phyloP scores from a whole-genome alignment of 495 filamentous ascomycete genomes.

The Hamigera avellanea region DNA sequence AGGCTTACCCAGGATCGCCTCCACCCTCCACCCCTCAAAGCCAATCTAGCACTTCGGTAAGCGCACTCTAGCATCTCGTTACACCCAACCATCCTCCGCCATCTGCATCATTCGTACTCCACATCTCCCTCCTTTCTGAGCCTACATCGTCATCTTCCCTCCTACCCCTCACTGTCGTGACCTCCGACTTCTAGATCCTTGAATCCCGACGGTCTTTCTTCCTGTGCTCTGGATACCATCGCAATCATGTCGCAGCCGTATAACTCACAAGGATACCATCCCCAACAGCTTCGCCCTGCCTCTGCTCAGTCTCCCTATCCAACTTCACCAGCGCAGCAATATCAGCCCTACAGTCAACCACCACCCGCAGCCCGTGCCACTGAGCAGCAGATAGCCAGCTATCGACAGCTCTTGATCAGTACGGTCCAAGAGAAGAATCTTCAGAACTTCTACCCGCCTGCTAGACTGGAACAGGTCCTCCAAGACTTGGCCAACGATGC shows the following conservation, averaged over 20 bases:
- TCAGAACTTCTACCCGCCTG: constrained; percentile 42
- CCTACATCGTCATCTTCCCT: constrained; percentile 1
- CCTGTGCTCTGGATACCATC: constrained; percentile 6
- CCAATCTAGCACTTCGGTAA: constrained; percentile 27
- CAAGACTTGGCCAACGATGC: constrained; percentile 28
- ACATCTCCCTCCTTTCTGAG: constrained; percentile 1
- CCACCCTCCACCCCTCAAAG: constrained; percentile 7
- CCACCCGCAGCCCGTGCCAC: constrained; percentile 24
- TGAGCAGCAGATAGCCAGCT: constrained; percentile 37
- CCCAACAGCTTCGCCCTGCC: constrained; percentile 15
- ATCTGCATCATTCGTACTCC: constrained; percentile 3
- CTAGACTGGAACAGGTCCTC: constrained; percentile 24
- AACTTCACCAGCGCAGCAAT: constrained; percentile 22
- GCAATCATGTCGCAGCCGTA: constrained; percentile 30
- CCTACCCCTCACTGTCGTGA: constrained; percentile 2
- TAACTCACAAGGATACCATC: constrained; percentile 25
- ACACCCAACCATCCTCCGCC: constrained; percentile 1
- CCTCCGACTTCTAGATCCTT: background rate
- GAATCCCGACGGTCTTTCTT: constrained; percentile 2
- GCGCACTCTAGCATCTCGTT: constrained; percentile 7
- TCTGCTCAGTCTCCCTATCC: constrained; percentile 22
- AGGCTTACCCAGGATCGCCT: constrained; percentile 30
- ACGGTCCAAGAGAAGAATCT: constrained; percentile 49
- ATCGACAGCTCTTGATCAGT: constrained; percentile 39
- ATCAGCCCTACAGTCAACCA: constrained; percentile 15